These are phyloP conservation scores for Metschnikowia amazonensis DNA, from an alignment of 805 yeast genomes.

Conservation along the genomic window DNA sequence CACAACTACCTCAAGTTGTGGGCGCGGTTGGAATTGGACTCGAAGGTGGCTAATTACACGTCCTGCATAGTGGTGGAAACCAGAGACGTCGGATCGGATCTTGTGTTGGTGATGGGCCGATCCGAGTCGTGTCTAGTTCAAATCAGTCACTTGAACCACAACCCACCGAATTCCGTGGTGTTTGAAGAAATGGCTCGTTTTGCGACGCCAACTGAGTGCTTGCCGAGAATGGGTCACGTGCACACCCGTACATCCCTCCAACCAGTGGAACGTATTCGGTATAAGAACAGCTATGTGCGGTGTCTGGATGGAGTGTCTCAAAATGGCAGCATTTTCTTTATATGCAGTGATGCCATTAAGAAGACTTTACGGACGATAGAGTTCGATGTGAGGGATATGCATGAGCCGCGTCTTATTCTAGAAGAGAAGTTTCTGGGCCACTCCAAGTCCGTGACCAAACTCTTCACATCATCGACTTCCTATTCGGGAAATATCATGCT, in stretches of 20 bases:
- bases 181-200: slow-evolving; percentile 33
- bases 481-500: slow-evolving; percentile 27
- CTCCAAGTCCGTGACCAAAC: slow-evolving; percentile 66
- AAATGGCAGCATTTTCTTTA: slow-evolving; percentile 16
- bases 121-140: slow-evolving; percentile 38
- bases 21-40: slow-evolving; percentile 42
- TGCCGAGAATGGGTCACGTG: slow-evolving; percentile 10
- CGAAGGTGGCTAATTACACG: slow-evolving; percentile 4
- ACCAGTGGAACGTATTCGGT: background rate
- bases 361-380: slow-evolving; percentile 29
- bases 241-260: background rate
- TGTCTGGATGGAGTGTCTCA: slow-evolving; percentile 1
- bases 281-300: slow-evolving; percentile 5
- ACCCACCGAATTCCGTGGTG: slow-evolving; percentile 53
- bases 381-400: slow-evolving; percentile 15
- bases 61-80: slow-evolving; percentile 7
- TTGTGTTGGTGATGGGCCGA: slow-evolving; percentile 40
- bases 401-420: slow-evolving; percentile 15
- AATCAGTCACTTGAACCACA: slow-evolving; percentile 47
- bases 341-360: slow-evolving; percentile 38
- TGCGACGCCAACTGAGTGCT: slow-evolving; percentile 6
- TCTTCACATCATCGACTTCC: slow-evolving; percentile 55
- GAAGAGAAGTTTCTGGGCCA: slow-evolving; percentile 75
- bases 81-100: slow-evolving; percentile 16
- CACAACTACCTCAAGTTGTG: slow-evolving; percentile 55